Conservation (phyloP, 2,329 filamentous ascomycete genomes). For the Ploettnerulaceae sp. region DNA sequence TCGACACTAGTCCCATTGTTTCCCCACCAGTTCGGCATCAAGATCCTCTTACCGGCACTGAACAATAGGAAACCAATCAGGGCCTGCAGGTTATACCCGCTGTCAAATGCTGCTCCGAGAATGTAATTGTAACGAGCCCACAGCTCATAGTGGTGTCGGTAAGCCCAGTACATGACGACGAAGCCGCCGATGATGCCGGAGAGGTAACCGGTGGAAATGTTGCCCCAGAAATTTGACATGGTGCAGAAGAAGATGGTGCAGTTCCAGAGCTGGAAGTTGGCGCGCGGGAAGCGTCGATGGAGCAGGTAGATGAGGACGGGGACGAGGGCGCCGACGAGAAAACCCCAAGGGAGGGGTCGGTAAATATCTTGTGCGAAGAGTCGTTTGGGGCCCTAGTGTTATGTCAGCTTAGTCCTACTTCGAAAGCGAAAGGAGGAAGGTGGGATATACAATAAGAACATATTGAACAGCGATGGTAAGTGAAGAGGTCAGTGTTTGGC, state of each 20-base stretch:
- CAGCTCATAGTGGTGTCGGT: slow-evolving; percentile 49
- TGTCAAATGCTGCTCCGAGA: slow-evolving; percentile 56
- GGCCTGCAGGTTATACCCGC: slow-evolving; percentile 58
- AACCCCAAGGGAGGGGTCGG: slow-evolving; percentile 47
- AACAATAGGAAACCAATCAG: slow-evolving; percentile 57
- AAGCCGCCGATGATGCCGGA: slow-evolving; percentile 55
- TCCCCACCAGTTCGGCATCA: slow-evolving; percentile 62
- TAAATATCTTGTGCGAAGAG: slow-evolving; percentile 47
- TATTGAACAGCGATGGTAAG: slow-evolving; percentile 56
- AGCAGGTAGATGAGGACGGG: slow-evolving; percentile 47
- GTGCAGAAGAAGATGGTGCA: slow-evolving; percentile 57
- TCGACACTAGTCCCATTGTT: slow-evolving; percentile 52
- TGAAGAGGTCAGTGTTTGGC: slow-evolving; percentile 46
- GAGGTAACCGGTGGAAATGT: slow-evolving; percentile 55
- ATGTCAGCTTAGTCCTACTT: background rate
- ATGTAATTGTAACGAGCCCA: slow-evolving; percentile 60
- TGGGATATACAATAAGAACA: slow-evolving; percentile 45
- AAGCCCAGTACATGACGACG: slow-evolving; percentile 56
- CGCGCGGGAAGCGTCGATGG: slow-evolving; percentile 47
- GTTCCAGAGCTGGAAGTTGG: slow-evolving; percentile 52
- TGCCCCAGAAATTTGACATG: slow-evolving; percentile 53
- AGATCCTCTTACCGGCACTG: slow-evolving; percentile 49
- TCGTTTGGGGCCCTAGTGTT: slow-evolving; percentile 39
- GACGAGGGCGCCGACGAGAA: slow-evolving; percentile 44
- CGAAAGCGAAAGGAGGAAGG: background rate